Conservation (phyloP, 129 eudicot species). For the Daucus carota region DH1_v3.0 NC_030382.2:44077501-44078000, state of each 20-base stretch:
- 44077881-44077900: conserved; percentile 83
- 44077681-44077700: conserved; percentile 87
- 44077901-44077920: conserved; percentile 84
- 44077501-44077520: neutral
- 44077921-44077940: conserved; percentile 74
- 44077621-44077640: conserved; percentile 83
- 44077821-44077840: conserved; percentile 53
- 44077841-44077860: conserved; percentile 52
- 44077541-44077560: neutral
- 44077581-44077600: conserved; percentile 97
- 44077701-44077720: conserved; percentile 90
- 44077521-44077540: neutral
- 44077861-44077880: conserved; percentile 41
- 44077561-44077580: conserved; percentile 81
- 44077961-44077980: conserved; percentile 92
- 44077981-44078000: conserved; percentile 81
- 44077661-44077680: conserved; percentile 59
- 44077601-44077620: conserved; percentile 75
- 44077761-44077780: neutral
- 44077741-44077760: neutral
- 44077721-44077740: conserved; percentile 11
- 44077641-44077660: conserved; percentile 74
- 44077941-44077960: conserved; percentile 95
- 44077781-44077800: conserved; percentile 6
- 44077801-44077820: conserved; percentile 74